A percentile compares a stretch with the other conserved stretches of the same genome.
phyloP scores from a whole-genome alignment of 2,329 filamentous ascomycete genomes.

The Xylaria digitata region DNA sequence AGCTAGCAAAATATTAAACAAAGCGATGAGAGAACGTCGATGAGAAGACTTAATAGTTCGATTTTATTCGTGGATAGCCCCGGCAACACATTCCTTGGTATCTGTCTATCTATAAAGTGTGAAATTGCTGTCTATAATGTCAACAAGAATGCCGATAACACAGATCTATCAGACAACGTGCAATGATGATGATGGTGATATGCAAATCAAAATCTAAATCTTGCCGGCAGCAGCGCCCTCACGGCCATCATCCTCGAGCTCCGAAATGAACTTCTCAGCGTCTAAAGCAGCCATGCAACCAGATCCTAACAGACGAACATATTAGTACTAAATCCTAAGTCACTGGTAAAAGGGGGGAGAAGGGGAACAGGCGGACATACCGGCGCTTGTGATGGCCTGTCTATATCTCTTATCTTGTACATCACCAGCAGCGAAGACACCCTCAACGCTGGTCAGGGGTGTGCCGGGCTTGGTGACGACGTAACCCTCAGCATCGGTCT shows the following conservation, averaged over 20 bases:
- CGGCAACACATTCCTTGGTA: slow-evolving; percentile 28
- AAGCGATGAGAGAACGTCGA: no score
- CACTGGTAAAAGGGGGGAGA: neutral
- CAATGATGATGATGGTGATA: slow-evolving; percentile 11
- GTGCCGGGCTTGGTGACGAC: slow-evolving; percentile 87
- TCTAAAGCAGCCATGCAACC: slow-evolving; percentile 96
- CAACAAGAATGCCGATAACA: slow-evolving; percentile 21
- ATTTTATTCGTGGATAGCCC: slow-evolving; percentile 7
- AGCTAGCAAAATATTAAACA: no score
- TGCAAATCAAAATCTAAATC: slow-evolving; percentile 40
- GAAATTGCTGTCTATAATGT: slow-evolving; percentile 33
- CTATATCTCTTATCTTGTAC: slow-evolving; percentile 99
- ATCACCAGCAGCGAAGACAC: slow-evolving; percentile 96
- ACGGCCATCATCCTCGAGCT: slow-evolving; percentile 69
- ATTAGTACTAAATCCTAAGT: slow-evolving; percentile 32
- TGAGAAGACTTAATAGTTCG: neutral
- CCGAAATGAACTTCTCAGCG: slow-evolving; percentile 91
- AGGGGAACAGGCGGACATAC: slow-evolving; percentile 62
- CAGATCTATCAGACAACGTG: slow-evolving; percentile 26
- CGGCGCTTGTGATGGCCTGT: slow-evolving; percentile 97
- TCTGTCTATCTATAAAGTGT: slow-evolving; percentile 32
- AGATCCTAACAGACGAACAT: slow-evolving; percentile 67
- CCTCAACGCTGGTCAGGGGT: slow-evolving; percentile 85
- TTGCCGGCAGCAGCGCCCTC: slow-evolving; percentile 49
- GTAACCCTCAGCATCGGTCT: slow-evolving; percentile 91